phyloP scores from a whole-genome alignment of 1,139 yeast genomes.

The Blastobotrys illinoisensis region DNA sequence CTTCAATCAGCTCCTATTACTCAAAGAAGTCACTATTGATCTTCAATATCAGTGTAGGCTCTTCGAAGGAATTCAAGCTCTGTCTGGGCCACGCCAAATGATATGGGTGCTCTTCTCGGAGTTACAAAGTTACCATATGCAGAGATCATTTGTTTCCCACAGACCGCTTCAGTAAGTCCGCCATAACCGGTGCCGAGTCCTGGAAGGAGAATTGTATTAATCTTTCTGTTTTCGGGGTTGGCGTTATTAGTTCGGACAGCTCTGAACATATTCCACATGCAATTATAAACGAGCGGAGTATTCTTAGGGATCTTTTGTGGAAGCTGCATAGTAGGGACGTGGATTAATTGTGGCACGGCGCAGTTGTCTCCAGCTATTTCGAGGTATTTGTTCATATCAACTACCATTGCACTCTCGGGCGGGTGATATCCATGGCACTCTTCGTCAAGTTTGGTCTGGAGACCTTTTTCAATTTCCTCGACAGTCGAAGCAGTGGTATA shows the following conservation, averaged over 20 bases:
- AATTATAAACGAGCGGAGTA: conserved; percentile 38
- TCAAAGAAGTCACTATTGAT: neutral
- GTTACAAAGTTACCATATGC: neutral
- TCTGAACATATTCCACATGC: conserved; percentile 41
- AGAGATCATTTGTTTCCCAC: conserved; percentile 3
- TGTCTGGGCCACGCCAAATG: neutral
- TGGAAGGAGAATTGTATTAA: conserved; percentile 37
- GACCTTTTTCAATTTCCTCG: conserved; percentile 11
- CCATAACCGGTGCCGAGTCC: conserved; percentile 52
- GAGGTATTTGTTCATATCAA: conserved; percentile 19
- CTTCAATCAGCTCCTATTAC: no score
- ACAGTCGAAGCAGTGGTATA: conserved; percentile 18
- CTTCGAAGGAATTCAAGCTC: neutral
- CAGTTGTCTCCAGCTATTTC: conserved; percentile 2
- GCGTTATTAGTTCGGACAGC: conserved; percentile 25
- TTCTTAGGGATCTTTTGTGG: conserved; percentile 29
- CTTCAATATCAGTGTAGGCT: neutral
- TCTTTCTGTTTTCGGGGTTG: neutral
- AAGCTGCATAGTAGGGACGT: conserved; percentile 46
- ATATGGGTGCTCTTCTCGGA: neutral
- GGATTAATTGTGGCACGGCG: conserved; percentile 33
- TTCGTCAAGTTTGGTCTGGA: conserved; percentile 21
- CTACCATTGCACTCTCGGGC: conserved; percentile 28
- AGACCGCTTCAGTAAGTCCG: conserved; percentile 32
- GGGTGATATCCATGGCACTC: conserved; percentile 34